A percentile compares a stretch with the other conserved stretches of the same genome.
These are phyloP conservation scores for Phytophthora boehmeriae DNA, from an alignment of 352 stramenopile species.

Conservation along the genomic window DNA sequence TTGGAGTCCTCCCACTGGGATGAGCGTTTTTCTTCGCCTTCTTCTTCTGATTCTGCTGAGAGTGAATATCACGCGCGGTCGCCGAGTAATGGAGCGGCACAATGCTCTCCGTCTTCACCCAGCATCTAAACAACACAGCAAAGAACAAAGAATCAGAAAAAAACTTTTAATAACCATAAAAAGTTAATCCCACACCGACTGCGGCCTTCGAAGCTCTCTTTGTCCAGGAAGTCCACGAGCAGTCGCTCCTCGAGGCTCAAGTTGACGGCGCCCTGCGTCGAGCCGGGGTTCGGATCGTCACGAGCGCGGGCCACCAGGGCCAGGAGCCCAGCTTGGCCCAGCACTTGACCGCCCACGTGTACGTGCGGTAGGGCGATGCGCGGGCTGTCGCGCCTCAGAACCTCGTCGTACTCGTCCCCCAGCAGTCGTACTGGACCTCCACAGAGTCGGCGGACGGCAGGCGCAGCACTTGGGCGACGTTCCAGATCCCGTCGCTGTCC, in stretches of 20 bases:
- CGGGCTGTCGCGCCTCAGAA: slow-evolving; percentile 45
- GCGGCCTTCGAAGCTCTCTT: slow-evolving; percentile 37
- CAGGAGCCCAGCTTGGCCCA: slow-evolving; percentile 77
- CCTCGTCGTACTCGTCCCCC: slow-evolving; percentile 66
- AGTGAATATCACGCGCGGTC: slow-evolving; percentile 23
- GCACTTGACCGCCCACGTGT: slow-evolving; percentile 75
- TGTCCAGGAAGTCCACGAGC: slow-evolving; percentile 67
- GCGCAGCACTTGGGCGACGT: slow-evolving; percentile 53
- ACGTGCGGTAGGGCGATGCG: slow-evolving; percentile 70
- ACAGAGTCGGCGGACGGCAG: slow-evolving; percentile 24
- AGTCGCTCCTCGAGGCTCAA: slow-evolving; percentile 43
- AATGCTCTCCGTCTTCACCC: slow-evolving; percentile 52
- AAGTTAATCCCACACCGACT: slow-evolving; percentile 1
- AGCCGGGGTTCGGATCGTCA: slow-evolving; percentile 53
- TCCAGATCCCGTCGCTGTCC: slow-evolving; percentile 67
- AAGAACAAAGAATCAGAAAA: slow-evolving; percentile 10
- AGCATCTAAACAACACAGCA: slow-evolving; percentile 40
- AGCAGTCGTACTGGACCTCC: slow-evolving; percentile 66
- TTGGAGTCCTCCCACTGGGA: not conserved
- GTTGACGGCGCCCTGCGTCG: slow-evolving; percentile 29
- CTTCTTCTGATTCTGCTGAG: slow-evolving; percentile 19
- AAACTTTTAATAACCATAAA: slow-evolving; percentile 6
- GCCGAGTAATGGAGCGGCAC: slow-evolving; percentile 32
- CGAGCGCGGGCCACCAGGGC: slow-evolving; percentile 71
- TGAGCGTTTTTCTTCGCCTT: slow-evolving; percentile 5